phyloP scores from a whole-genome alignment of 768 basidiomycete species.

The Mycena polygramma region DNA sequence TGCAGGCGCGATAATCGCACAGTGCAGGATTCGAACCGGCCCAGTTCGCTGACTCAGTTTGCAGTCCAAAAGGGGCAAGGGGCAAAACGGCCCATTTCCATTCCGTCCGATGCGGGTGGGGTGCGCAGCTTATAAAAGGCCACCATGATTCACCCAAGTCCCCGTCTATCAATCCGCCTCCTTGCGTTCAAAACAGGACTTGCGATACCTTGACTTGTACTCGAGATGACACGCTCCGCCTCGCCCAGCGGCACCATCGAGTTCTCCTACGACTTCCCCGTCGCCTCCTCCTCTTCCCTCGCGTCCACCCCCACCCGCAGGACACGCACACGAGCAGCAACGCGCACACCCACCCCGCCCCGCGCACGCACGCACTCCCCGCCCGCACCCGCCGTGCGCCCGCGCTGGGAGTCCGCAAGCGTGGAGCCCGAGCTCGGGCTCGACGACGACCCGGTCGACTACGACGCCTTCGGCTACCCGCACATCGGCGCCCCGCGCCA shows the following conservation, averaged over 20 bases:
- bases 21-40: no score
- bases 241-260: conserved; percentile 31
- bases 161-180: no score
- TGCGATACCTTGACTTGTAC: no score
- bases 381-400: conserved; percentile 6
- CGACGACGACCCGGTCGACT: conserved; percentile 11
- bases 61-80: no score
- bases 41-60: no score
- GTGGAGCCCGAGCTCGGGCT: conserved; percentile 14
- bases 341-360: neutral
- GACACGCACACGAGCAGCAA: neutral
- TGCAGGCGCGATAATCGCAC: no score
- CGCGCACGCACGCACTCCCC: neutral
- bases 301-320: neutral
- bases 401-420: conserved; percentile 17
- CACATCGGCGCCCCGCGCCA: neutral
- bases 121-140: no score
- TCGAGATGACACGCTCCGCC: conserved; percentile 24
- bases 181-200: no score
- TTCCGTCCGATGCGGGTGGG: no score
- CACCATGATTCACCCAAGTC: no score
- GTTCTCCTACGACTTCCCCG: conserved; percentile 38
- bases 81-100: no score
- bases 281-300: conserved; percentile 6
- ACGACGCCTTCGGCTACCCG: conserved; percentile 27